These are phyloP conservation scores for Nematodospora anomalae DNA, from an alignment of 1,139 yeast genomes.

Conservation along the genomic window DNA sequence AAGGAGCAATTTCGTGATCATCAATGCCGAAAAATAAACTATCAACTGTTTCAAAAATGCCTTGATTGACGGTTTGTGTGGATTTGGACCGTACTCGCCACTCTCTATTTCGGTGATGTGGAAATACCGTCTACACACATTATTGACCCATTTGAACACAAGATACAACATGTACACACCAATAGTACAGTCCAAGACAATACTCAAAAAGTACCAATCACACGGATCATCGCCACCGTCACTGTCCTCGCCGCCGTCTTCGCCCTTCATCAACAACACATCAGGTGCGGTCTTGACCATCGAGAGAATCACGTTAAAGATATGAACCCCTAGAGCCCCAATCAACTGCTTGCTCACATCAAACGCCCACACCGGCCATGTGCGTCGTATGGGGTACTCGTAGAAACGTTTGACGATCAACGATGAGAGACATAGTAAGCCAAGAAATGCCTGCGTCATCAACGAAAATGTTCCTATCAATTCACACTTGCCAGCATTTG, in stretches of 20 bases:
- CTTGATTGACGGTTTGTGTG: constrained; percentile 57
- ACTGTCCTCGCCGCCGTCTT: constrained; percentile 13
- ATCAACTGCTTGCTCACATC: constrained; percentile 88
- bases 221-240: constrained; percentile 55
- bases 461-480: constrained; percentile 72
- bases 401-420: constrained; percentile 72
- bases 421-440: constrained; percentile 71
- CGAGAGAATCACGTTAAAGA: constrained; percentile 73
- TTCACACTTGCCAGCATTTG: constrained; percentile 49
- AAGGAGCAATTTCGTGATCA: constrained; percentile 60
- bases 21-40: constrained; percentile 63
- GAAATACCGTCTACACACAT: constrained; percentile 35
- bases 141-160: constrained; percentile 49
- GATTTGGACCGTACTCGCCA: constrained; percentile 73
- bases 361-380: constrained; percentile 85
- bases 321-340: constrained; percentile 84
- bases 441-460: constrained; percentile 64
- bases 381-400: constrained; percentile 77
- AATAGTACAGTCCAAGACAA: constrained; percentile 88
- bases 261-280: constrained; percentile 17
- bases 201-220: constrained; percentile 89
- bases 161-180: constrained; percentile 81
- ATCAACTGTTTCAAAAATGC: constrained; percentile 74
- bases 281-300: constrained; percentile 43
- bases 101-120: constrained; percentile 60